These are phyloP conservation scores for Hura crepitans DNA, from an alignment of 441 rosid genomes.

Conservation along the genomic window DNA sequence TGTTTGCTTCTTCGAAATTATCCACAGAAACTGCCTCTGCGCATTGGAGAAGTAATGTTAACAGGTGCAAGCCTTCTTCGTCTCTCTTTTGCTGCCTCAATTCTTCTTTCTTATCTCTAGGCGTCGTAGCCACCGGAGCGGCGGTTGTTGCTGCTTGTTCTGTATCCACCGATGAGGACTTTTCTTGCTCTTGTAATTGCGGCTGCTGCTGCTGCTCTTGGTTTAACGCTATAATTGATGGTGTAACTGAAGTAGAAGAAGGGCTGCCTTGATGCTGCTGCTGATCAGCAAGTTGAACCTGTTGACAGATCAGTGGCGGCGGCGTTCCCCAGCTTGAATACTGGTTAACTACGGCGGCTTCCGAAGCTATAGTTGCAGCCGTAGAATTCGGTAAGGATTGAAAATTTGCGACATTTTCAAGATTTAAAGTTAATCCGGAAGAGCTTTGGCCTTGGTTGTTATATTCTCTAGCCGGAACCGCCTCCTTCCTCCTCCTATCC, in stretches of 20 bases:
- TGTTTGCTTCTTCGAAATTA: conserved; percentile 80
- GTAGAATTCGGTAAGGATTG: conserved; percentile 25
- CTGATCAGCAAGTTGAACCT: conserved; percentile 20
- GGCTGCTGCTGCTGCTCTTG: conserved; percentile 27
- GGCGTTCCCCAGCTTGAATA: conserved; percentile 31
- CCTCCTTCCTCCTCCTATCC: conserved; percentile 31
- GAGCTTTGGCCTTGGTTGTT: conserved; percentile 31
- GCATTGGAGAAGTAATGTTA: conserved; percentile 86
- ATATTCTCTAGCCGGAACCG: conserved; percentile 24
- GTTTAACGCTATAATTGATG: conserved; percentile 27
- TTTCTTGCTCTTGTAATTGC: conserved; percentile 34
- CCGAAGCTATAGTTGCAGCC: conserved; percentile 4
- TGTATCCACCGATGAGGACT: conserved; percentile 49
- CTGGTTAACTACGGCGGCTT: conserved; percentile 14
- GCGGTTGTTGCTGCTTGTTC: conserved; percentile 14
- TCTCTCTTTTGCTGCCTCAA: conserved; percentile 67
- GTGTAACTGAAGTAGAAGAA: conserved; percentile 22
- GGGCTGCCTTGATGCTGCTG: conserved; percentile 22
- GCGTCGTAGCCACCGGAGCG: background rate
- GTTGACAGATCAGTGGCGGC: conserved; percentile 21
- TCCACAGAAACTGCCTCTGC: conserved; percentile 93
- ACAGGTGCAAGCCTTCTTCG: conserved; percentile 85
- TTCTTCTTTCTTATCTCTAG: conserved; percentile 70
- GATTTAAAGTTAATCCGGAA: conserved; percentile 36
- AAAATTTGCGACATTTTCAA: conserved; percentile 24